Percentiles rank a stretch among this genome's conserved stretches.
phyloP scores from a whole-genome alignment of 169 alveolate genomes.

The Babesia ovata region DNA sequence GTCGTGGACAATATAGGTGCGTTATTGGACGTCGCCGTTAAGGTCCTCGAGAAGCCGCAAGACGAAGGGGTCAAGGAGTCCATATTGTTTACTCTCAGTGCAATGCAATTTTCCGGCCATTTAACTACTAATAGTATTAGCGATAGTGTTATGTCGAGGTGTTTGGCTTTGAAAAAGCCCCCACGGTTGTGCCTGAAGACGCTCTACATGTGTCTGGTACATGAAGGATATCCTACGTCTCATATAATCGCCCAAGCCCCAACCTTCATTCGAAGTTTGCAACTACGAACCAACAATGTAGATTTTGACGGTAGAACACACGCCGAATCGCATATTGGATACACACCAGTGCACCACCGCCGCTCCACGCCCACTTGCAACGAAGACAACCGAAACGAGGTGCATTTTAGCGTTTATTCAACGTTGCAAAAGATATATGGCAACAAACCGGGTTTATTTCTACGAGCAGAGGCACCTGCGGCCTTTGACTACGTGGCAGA shows the following conservation, averaged over 20 bases:
- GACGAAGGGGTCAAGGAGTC: conserved; percentile 14
- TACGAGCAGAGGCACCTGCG: conserved; percentile 21
- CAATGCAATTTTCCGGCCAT: conserved; percentile 11
- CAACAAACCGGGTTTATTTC: background rate
- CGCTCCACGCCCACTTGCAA: background rate
- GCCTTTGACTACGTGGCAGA: conserved; percentile 38
- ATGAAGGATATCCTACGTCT: background rate
- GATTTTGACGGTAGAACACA: too few relatives aligned
- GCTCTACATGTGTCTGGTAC: background rate
- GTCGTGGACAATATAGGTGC: background rate
- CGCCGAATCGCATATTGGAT: too few relatives aligned
- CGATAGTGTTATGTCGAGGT: background rate
- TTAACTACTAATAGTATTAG: background rate
- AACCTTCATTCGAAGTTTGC: background rate
- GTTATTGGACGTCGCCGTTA: background rate
- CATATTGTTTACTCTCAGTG: conserved; percentile 2
- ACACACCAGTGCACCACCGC: too few relatives aligned
- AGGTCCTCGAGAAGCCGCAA: background rate
- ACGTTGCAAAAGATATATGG: conserved; percentile 5
- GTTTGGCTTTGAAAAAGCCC: background rate
- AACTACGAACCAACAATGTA: too few relatives aligned
- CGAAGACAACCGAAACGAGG: conserved; percentile 5
- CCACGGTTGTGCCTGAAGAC: background rate
- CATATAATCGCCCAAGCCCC: background rate
- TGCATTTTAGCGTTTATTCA: conserved; percentile 31